phyloP scores from a whole-genome alignment of 108 stramenopile genomes.

The Cylindrotheca closterium region DNA sequence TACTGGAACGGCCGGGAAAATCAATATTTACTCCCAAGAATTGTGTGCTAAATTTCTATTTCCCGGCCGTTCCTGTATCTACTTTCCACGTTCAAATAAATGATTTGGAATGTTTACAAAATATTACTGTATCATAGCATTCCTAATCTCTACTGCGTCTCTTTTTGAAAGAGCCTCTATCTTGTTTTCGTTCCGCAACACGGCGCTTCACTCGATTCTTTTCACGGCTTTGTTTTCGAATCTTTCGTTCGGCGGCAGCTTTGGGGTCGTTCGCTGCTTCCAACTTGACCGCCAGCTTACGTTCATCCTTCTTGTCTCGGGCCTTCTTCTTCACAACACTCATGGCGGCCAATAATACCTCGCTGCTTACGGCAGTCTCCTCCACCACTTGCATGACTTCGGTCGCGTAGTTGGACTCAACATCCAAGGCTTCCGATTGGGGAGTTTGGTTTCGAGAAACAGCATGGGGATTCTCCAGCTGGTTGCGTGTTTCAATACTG shows the following conservation, averaged over 20 bases:
- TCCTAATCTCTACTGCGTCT: conserved; percentile 4
- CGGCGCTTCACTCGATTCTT: conserved; percentile 73
- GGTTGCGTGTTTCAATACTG: conserved; percentile 61
- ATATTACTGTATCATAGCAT: background rate
- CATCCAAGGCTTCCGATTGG: background rate
- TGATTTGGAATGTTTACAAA: background rate
- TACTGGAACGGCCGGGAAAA: too few species aligned
- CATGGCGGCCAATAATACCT: conserved; percentile 68
- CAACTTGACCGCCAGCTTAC: conserved; percentile 58
- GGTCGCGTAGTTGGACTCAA: conserved; percentile 53
- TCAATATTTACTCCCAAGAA: too few species aligned
- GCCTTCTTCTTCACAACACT: conserved; percentile 68
- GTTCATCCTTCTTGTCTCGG: conserved; percentile 64
- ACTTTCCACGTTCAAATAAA: background rate
- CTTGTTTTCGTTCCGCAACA: conserved; percentile 50
- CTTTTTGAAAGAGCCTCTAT: conserved; percentile 49
- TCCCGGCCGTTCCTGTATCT: too few species aligned
- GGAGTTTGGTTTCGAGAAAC: background rate
- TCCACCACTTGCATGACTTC: conserved; percentile 78
- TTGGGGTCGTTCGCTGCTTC: conserved; percentile 73
- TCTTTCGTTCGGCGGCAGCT: conserved; percentile 67
- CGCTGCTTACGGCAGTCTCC: conserved; percentile 39
- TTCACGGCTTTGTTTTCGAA: conserved; percentile 65
- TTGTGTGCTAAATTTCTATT: too few species aligned
- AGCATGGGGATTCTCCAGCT: conserved; percentile 25